A percentile compares a stretch with the other conserved stretches of the same genome.
Conservation (phyloP, 441 rosid genomes). For the Manihot esculenta region DNA sequence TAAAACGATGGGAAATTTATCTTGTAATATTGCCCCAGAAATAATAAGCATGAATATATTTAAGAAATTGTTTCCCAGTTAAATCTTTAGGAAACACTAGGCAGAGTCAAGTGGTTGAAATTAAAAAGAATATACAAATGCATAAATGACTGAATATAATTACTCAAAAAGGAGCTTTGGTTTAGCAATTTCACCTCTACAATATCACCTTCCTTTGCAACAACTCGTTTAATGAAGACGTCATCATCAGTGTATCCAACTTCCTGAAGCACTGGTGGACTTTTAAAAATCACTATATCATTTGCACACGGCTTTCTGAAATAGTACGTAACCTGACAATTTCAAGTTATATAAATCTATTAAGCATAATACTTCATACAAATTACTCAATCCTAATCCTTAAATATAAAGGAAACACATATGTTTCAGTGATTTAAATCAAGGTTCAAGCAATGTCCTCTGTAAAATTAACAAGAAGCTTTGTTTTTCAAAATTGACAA, state of each 20-base stretch:
- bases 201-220: constrained; percentile 88
- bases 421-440: neutral
- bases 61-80: neutral
- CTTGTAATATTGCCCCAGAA: neutral
- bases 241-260: constrained; percentile 88
- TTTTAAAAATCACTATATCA: constrained; percentile 88
- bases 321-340: constrained; percentile 69
- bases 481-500: neutral
- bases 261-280: constrained; percentile 92
- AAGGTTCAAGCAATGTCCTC: neutral
- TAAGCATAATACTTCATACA: neutral
- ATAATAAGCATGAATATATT: neutral
- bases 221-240: constrained; percentile 83
- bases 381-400: neutral
- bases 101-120: neutral
- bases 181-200: constrained; percentile 62
- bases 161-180: neutral
- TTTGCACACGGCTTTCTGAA: constrained; percentile 96
- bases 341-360: neutral
- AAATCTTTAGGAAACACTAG: neutral
- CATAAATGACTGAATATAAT: neutral
- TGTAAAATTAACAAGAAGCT: too few species aligned
- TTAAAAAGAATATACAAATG: neutral
- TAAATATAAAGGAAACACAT: neutral
- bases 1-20: too few species aligned